Evolutionary conservation across 768 basidiomycete species (phyloP).

Genomic region (Hirschioporus abietinus): DNA sequence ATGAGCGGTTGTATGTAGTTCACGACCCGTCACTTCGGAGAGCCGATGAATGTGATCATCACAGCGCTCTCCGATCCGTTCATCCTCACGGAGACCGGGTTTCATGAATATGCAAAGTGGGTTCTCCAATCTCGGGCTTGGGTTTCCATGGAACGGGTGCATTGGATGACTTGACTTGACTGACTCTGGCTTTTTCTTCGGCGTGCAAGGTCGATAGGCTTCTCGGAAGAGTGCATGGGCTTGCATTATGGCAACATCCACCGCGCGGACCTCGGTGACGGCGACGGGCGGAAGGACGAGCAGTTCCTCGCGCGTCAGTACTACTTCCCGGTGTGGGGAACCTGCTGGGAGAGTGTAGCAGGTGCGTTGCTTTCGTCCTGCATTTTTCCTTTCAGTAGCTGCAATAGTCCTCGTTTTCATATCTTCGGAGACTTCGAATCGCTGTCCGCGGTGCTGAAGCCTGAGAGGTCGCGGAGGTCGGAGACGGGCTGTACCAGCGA

Average conservation of each 20-base stretch:
- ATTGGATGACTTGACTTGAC: no score
- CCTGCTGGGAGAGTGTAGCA: constrained; percentile 83
- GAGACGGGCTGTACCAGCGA: neutral
- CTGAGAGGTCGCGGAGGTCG: neutral
- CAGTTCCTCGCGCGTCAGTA: constrained; percentile 71
- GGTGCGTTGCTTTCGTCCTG: constrained; percentile 30
- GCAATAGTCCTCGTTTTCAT: no score
- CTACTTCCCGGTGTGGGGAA: constrained; percentile 74
- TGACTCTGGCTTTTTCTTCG: neutral
- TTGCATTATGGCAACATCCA: constrained; percentile 73
- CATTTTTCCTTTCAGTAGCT: constrained; percentile 5
- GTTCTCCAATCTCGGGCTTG: constrained; percentile 9
- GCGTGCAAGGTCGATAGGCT: constrained; percentile 62
- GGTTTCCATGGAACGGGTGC: neutral
- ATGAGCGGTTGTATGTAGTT: constrained; percentile 37
- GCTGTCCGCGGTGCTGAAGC: neutral
- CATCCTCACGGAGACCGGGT: constrained; percentile 68
- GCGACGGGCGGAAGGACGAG: constrained; percentile 63
- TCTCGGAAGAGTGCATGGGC: constrained; percentile 77
- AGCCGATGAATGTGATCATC: constrained; percentile 82
- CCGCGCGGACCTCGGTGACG: constrained; percentile 80
- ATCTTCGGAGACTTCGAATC: constrained; percentile 2
- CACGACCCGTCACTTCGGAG: constrained; percentile 59
- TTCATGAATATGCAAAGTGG: constrained; percentile 66
- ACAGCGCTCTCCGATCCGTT: constrained; percentile 75